Percentiles rank a stretch among this genome's conserved stretches.
Evolutionary conservation across 139 green algal genomes (phyloP).

Genomic region (Asterochloris erici): DNA sequence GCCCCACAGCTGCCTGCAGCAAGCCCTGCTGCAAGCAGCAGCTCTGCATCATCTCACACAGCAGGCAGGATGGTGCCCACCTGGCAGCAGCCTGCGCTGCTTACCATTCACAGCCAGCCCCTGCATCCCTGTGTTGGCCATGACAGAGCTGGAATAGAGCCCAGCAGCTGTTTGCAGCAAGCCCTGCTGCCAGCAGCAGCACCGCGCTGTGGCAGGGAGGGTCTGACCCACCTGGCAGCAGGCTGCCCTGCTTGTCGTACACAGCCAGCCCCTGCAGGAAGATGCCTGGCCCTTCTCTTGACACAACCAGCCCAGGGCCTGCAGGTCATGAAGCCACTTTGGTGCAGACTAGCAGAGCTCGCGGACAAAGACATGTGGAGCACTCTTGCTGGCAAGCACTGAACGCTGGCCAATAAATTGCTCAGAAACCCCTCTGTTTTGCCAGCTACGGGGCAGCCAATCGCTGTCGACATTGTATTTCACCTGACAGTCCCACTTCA

Average conservation of each 20-base stretch:
- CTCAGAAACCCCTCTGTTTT: not conserved
- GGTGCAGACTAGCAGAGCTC: too few species aligned
- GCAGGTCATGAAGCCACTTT: not conserved
- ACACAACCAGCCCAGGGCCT: constrained; percentile 58
- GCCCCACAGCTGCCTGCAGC: too few species aligned
- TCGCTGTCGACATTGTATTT: not conserved
- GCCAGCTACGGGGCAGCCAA: not conserved
- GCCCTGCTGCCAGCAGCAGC: not conserved
- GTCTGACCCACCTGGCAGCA: not conserved
- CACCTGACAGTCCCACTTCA: constrained; percentile 58
- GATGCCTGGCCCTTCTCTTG: constrained; percentile 55
- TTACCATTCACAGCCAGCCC: constrained; percentile 63
- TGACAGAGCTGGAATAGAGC: too few species aligned
- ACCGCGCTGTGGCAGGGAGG: not conserved
- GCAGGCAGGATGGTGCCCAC: not conserved
- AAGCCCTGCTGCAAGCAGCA: not conserved
- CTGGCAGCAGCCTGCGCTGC: constrained; percentile 25
- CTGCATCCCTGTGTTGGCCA: constrained; percentile 47
- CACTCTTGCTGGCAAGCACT: too few species aligned
- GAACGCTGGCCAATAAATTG: too few species aligned
- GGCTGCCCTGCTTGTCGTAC: constrained; percentile 46
- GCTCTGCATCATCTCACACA: not conserved
- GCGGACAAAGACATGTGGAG: too few species aligned
- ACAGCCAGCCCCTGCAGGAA: constrained; percentile 86
- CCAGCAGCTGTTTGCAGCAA: too few species aligned